A percentile compares a stretch with the other conserved stretches of the same genome.
Conservation (phyloP, 352 stramenopile genomes). For the Phytophthora crassamura region DNA sequence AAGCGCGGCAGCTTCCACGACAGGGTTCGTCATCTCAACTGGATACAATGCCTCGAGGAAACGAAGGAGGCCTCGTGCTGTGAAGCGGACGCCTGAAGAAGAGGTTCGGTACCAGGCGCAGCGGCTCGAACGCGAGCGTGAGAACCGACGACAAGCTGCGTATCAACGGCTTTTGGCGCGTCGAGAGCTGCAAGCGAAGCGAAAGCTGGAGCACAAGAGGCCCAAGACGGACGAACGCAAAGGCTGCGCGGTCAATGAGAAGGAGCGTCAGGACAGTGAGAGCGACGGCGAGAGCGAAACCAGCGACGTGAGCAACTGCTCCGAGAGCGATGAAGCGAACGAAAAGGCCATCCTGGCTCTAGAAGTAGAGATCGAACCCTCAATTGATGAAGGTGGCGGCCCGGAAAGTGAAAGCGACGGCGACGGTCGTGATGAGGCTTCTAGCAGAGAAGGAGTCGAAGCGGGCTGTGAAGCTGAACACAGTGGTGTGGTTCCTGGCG, state of each 20-base stretch:
- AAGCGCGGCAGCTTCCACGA: conserved; percentile 1
- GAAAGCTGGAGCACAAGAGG: conserved; percentile 44
- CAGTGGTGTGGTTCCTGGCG: background rate
- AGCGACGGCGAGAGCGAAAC: conserved; percentile 53
- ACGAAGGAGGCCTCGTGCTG: conserved; percentile 29
- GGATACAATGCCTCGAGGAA: conserved; percentile 41
- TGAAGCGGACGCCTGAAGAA: conserved; percentile 43
- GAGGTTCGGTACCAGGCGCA: conserved; percentile 19
- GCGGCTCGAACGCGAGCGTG: conserved; percentile 53
- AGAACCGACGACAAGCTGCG: conserved; percentile 55
- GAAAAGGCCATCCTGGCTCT: conserved; percentile 65
- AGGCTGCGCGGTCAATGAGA: background rate
- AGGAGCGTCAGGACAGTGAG: conserved; percentile 1
- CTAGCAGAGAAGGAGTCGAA: background rate
- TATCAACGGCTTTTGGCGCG: conserved; percentile 66
- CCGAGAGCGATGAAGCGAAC: conserved; percentile 59
- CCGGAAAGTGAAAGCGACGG: conserved; percentile 2
- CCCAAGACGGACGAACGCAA: conserved; percentile 14
- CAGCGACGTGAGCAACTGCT: conserved; percentile 79
- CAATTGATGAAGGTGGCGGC: conserved; percentile 9
- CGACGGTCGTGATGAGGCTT: background rate
- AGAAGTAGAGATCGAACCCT: conserved; percentile 24
- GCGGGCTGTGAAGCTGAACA: background rate
- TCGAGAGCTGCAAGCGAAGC: conserved; percentile 58
- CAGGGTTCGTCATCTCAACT: conserved; percentile 56